Evolutionary conservation across 2,329 filamentous ascomycete species (phyloP), one percentile per base, ranked within the genome.

Genomic region (Dactylonectria macrodidyma): DNA sequence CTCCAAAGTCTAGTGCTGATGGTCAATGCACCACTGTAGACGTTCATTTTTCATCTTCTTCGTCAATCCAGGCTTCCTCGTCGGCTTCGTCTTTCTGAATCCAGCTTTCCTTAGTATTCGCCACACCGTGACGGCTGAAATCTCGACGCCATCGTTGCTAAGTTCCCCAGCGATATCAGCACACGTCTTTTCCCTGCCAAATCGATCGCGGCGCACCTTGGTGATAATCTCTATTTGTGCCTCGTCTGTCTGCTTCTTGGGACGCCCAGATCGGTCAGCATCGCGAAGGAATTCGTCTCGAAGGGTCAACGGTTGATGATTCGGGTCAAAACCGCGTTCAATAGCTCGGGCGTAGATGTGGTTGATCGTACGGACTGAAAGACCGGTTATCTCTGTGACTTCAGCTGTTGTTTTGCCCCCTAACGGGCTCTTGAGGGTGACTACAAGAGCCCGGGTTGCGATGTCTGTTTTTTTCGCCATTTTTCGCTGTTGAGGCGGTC

Each of bases 61-160:
- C 26, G 7, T 30, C 26, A 30, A 30, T 7, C 26, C 26, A 30
- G 26, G 26, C 62, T 68, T 71, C 62, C 59, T 71, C 10, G 47
- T 71, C 44, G 47, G 59, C 59, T 71, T 71, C 1, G 30, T 68
- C 38, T 70, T 59, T 0, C 24, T 7, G 19, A 65, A 56, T 1
- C 55, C 41, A 52, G 59, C 62, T 30, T 41, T 56, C 44, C 22
- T 54, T 11, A 70, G 62, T 5, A 68, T 61, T 2, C 56, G 34
- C 24, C 5, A 47, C 3, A 47, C 44, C 1, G n/a, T 47, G 8
- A 47, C 19, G 8, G 44, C 16, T 6, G 16, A 47, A 7, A 47
- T 22, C n/a, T 47, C 44, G 44, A 10, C 9, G 9, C 44, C 44
- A 19, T 47, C 44, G 44, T 2, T 7, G 16, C 44, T 47, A 2